These are phyloP conservation scores for Calonectria naviculata DNA, from an alignment of 2,329 filamentous ascomycete genomes.

Conservation along the genomic window DNA sequence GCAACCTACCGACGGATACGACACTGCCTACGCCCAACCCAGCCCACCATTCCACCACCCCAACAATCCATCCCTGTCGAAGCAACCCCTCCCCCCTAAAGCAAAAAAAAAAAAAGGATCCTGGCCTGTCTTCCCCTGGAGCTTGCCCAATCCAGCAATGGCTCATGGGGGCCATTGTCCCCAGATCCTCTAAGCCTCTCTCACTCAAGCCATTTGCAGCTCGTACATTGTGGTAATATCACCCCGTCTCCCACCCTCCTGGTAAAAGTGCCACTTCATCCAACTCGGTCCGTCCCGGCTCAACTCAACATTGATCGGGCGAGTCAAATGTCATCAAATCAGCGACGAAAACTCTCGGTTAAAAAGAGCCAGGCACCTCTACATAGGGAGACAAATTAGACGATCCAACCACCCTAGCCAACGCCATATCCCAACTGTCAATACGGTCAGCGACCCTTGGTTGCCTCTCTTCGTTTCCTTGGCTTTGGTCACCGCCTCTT, in stretches of 20 bases:
- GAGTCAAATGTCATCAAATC: neutral
- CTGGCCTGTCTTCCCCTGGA: constrained; percentile 12
- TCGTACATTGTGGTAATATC: neutral
- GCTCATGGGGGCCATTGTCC: constrained; percentile 13
- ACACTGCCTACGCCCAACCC: neutral
- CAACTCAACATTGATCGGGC: constrained; percentile 3
- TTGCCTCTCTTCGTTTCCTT: constrained; percentile 4
- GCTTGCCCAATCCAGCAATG: constrained; percentile 15
- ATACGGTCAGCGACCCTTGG: neutral
- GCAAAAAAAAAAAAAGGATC: neutral
- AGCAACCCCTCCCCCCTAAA: neutral
- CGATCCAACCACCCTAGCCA: neutral
- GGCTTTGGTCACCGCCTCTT: constrained; percentile 17
- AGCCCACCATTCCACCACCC: neutral
- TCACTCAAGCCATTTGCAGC: neutral
- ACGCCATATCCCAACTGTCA: neutral
- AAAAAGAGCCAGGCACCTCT: neutral
- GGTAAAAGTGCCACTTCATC: neutral
- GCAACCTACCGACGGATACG: neutral
- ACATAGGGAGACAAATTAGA: neutral
- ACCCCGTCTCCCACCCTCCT: neutral
- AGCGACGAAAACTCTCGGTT: neutral
- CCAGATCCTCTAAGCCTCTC: constrained; percentile 14
- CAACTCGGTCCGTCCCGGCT: constrained; percentile 1
- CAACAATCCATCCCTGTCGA: constrained; percentile 2